Percentiles rank a stretch among this genome's conserved stretches.
Conservation (phyloP, 2,329 filamentous ascomycete genomes). For the Aspergillus fumigatiaffinis region DNA sequence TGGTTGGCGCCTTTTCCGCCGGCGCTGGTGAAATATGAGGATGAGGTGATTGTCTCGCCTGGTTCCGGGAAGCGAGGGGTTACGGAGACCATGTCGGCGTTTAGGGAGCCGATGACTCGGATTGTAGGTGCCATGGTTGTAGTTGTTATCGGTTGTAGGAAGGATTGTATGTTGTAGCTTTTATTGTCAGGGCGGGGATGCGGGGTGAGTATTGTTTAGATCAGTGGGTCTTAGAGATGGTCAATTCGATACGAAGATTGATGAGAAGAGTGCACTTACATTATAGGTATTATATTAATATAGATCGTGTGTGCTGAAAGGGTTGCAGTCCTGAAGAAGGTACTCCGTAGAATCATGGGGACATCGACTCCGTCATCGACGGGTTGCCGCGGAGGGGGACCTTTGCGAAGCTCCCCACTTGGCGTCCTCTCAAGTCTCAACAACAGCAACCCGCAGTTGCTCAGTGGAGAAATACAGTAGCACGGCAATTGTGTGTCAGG, state of each 20-base stretch:
- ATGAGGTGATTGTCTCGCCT: slow-evolving; percentile 83
- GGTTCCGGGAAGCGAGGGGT: slow-evolving; percentile 77
- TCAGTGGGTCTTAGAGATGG: neutral
- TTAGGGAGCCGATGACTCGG: slow-evolving; percentile 85
- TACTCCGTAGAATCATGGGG: neutral
- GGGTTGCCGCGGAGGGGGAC: neutral
- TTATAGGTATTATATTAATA: neutral
- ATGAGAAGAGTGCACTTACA: neutral
- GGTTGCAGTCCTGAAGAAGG: neutral
- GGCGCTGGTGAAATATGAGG: slow-evolving; percentile 71
- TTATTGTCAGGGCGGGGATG: neutral
- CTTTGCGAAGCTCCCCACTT: neutral
- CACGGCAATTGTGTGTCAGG: neutral
- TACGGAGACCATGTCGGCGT: slow-evolving; percentile 87
- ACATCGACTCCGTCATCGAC: neutral
- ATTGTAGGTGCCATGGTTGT: slow-evolving; percentile 52
- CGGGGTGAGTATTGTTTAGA: neutral
- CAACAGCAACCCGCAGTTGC: neutral
- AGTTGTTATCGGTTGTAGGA: neutral
- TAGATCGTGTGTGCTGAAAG: neutral
- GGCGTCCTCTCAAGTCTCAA: too few relatives aligned
- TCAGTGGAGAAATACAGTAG: too few relatives aligned
- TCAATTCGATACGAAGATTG: neutral
- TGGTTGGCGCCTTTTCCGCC: slow-evolving; percentile 97
- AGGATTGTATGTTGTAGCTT: too few relatives aligned